Conservation (phyloP, 768 basidiomycete genomes). For the Sarcodon sp. region DNA sequence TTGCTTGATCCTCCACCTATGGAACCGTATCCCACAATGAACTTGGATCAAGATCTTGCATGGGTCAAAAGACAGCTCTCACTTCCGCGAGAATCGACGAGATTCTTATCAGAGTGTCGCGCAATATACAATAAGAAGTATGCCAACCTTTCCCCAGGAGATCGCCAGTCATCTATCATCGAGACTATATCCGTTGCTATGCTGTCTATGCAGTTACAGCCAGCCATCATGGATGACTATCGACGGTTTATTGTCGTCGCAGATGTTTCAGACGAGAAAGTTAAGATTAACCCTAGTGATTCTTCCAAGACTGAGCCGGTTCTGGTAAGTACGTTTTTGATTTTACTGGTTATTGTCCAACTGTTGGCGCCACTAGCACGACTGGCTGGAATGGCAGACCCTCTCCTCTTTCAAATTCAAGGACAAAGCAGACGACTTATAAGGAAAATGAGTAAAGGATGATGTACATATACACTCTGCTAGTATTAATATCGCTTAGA, state of each 20-base stretch:
- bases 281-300: slow-evolving; percentile 5
- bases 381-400: slow-evolving; percentile 40
- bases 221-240: slow-evolving; percentile 44
- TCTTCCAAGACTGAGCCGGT: too few relatives aligned
- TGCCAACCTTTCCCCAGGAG: slow-evolving; percentile 18
- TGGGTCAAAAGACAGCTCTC: slow-evolving; percentile 29
- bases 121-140: slow-evolving; percentile 24
- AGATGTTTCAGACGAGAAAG: slow-evolving; percentile 18
- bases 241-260: slow-evolving; percentile 55
- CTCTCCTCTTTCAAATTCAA: too few relatives aligned
- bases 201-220: slow-evolving; percentile 43
- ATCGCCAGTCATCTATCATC: slow-evolving; percentile 27
- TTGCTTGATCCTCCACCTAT: slow-evolving; percentile 35
- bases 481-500: too few relatives aligned
- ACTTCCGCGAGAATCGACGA: slow-evolving; percentile 18
- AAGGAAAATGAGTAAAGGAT: too few relatives aligned
- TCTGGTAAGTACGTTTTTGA: too few relatives aligned
- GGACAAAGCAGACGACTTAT: too few relatives aligned
- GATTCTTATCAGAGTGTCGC: slow-evolving; percentile 31
- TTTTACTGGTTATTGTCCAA: too few relatives aligned
- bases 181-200: slow-evolving; percentile 36
- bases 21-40: slow-evolving; percentile 8
- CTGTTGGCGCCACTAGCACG: background rate
- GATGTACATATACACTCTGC: too few relatives aligned
- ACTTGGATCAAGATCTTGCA: slow-evolving; percentile 1